phyloP scores from a whole-genome alignment of 2,329 filamentous ascomycete genomes.

The Penicillium concentricum region DNA sequence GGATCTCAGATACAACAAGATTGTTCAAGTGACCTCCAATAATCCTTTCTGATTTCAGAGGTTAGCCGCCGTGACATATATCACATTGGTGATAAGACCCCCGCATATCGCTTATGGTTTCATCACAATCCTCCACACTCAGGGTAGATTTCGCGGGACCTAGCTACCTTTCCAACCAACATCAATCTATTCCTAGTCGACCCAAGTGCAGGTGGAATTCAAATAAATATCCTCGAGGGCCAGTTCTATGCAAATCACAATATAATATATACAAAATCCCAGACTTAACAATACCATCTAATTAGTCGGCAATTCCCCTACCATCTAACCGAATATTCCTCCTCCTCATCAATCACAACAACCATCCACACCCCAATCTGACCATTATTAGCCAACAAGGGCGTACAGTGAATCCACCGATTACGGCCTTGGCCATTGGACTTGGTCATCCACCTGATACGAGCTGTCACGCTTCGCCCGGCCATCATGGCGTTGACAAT shows the following conservation, averaged over 20 bases:
- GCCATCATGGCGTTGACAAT: constrained; percentile 60
- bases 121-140: too few relatives aligned
- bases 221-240: too few relatives aligned
- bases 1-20: too few relatives aligned
- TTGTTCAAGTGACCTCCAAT: neutral
- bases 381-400: constrained; percentile 64
- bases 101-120: neutral
- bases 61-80: neutral
- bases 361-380: constrained; percentile 77
- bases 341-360: constrained; percentile 67
- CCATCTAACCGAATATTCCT: constrained; percentile 20
- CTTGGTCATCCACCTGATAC: constrained; percentile 66
- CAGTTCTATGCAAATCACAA: neutral
- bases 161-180: too few relatives aligned
- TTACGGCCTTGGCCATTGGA: constrained; percentile 58
- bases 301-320: constrained; percentile 11
- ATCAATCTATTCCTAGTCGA: too few relatives aligned
- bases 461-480: constrained; percentile 70
- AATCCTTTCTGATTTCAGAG: neutral
- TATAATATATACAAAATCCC: neutral
- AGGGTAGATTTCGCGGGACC: too few relatives aligned
- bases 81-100: neutral
- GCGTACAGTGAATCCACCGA: constrained; percentile 76
- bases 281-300: neutral
- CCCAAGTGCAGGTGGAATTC: too few relatives aligned